Evolutionary conservation across 2,329 filamentous ascomycete genomes (phyloP), one percentile per base, ranked within the genome.

Genomic region (Botryotinia narcissicola): DNA sequence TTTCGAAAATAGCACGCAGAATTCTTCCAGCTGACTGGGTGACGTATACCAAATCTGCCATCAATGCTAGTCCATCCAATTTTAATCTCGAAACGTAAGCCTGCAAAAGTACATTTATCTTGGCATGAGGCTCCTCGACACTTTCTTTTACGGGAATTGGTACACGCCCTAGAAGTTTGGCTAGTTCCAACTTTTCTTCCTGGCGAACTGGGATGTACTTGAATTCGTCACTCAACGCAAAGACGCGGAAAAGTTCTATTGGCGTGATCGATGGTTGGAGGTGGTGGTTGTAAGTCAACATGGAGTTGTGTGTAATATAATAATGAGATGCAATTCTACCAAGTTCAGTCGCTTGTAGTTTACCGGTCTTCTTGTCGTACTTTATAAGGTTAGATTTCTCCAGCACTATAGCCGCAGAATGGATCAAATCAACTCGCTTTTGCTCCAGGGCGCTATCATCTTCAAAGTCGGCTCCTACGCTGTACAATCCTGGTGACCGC

Each of bases 31-130:
- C 96, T 37, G 95, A 98, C 81, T 99, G 97, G 2, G 96, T 99
- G 72, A 99, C 95, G 80, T 99, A 99, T 5, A 99, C 96, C 87
- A 99, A 92, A 82, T 99, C 96, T 42, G 96, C 95, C 95, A 99
- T 98, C 75, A 99, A 85, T 4, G 96, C 96, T 72, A 99, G 86
- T 1, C 96, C 96, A 75, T 98, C 95, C 0, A 99, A 89, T 82
- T 95, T 97, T 70, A 99, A 90, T 70, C 96, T 90, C 64, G 95
- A 98, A 74, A 99, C 98, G 81, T 96, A 99, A 4, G 96, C 96
- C 82, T 99, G 96, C 9, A 99, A 86, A 37, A 99, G 88, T 57
- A 99, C 96, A 79, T 99, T 99, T 84, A 99, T 98, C 86, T 99
- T 99, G 74, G 95, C 94, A 77, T 97, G 94, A 1, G 96, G 91